Evolutionary conservation across 2,329 filamentous ascomycete genomes (phyloP), one percentile per base, ranked within the genome.

Genomic region (Colletotrichum tofieldiae): DNA sequence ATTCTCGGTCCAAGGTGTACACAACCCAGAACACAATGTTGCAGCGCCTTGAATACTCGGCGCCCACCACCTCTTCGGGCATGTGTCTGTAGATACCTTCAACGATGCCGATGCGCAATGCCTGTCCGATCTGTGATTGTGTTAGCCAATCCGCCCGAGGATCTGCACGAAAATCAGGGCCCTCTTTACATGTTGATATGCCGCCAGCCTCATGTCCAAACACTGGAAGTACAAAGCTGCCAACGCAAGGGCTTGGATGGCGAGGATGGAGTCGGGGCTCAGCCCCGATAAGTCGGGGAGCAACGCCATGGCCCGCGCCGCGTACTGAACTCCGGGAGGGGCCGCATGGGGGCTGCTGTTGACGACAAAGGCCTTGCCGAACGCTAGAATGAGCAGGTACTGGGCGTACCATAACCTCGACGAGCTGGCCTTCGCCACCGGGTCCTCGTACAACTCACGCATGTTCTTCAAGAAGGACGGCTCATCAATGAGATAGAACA

Each of bases 151-250:
- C 51, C 18, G 0, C 73, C 76, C 0, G 75, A 76, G 23, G 3
- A 7, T n/a, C 51, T 12, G 16, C 4, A 14, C 16, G 35, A 37
- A 9, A 16, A 75, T 72, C 3, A 76, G 76, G 73, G 77, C 9
- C 45, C 20, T n/a, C 18, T 79, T 71, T n/a, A 83, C 82, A 64
- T 83, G 81, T 14, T 83, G 81, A 35, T 81, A 83, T 0, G 82
- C 82, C 1, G 80, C 79, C 0, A 81, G 76, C 61, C 82, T 77
- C 80, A 84, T 83, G 20, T 84, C 82, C 1, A 84, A 77, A 0
- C 82, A 83, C 41, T 84, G 82, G 3, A 84, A 78, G 65, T 83
- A 84, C 0, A 84, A 74, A 0, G 82, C 82, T 0, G 78, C 81
- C 8, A 84, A 41, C 0, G 80, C 78, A 0, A 84, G 73, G 0